Evolutionary conservation across 176 grass and related monocot genomes (phyloP).

Genomic region (Avena atlantica): DNA sequence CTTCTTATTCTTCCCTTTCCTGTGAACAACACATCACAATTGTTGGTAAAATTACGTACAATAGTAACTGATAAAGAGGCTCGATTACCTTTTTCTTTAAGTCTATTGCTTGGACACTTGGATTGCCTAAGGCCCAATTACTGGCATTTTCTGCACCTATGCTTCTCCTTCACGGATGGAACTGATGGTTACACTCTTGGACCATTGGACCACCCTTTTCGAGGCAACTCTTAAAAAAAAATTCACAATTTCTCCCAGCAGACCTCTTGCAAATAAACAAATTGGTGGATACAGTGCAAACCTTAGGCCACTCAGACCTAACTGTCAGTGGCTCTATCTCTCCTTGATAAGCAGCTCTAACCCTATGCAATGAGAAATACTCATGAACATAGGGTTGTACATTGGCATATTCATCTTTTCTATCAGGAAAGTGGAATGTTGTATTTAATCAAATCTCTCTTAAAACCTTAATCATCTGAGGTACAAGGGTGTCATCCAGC

Average conservation of each 20-base stretch:
- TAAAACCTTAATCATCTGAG: constrained; percentile 44
- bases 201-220: neutral
- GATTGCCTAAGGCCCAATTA: neutral
- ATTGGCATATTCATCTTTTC: neutral
- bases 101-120: neutral
- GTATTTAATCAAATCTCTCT: neutral
- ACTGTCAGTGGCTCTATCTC: neutral
- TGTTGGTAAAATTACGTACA: neutral
- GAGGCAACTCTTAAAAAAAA: neutral
- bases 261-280: neutral
- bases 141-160: neutral
- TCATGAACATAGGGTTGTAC: neutral
- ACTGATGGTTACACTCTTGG: neutral
- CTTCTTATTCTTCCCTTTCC: neutral
- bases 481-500: constrained; percentile 48
- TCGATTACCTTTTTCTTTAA: neutral
- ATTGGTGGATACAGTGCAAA: neutral
- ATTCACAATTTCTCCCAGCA: neutral
- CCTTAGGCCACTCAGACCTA: neutral
- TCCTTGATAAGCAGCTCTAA: neutral
- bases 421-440: neutral
- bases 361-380: neutral
- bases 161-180: neutral
- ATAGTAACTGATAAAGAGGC: neutral
- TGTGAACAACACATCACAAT: neutral